Conservation (phyloP, 768 basidiomycete species). For the Hygrophoropsis aurantiaca region DNA sequence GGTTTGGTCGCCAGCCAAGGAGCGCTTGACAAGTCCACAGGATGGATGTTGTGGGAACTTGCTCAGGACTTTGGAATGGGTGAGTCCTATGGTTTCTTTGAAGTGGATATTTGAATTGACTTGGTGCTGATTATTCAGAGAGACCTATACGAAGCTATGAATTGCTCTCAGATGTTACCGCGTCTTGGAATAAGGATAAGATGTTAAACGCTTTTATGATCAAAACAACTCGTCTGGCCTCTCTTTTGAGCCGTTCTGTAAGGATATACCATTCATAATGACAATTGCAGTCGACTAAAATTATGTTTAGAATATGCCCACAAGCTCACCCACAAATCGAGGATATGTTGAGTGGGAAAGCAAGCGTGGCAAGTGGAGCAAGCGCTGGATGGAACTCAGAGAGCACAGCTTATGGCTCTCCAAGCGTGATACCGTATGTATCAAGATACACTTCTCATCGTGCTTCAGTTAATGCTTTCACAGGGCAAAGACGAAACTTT, state of each 20-base stretch:
- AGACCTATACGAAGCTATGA: constrained; percentile 90
- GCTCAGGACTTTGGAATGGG: constrained; percentile 94
- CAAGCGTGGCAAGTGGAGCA: constrained; percentile 94
- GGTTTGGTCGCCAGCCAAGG: constrained; percentile 64
- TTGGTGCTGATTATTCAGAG: constrained; percentile 49
- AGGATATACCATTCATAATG: constrained; percentile 24
- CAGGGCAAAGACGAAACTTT: constrained; percentile 84
- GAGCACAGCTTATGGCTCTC: constrained; percentile 86
- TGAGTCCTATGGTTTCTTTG: constrained; percentile 35
- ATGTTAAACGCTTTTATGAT: constrained; percentile 78
- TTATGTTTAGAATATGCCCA: constrained; percentile 49
- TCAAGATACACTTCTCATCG: constrained; percentile 1
- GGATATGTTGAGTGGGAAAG: constrained; percentile 86
- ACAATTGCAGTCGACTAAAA: constrained; percentile 26
- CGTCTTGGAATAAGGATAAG: constrained; percentile 87
- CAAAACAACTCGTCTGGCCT: constrained; percentile 68
- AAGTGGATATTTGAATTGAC: constrained; percentile 1
- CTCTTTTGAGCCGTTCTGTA: constrained; percentile 58
- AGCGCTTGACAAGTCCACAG: constrained; percentile 59
- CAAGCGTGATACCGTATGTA: constrained; percentile 82
- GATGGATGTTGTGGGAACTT: constrained; percentile 90
- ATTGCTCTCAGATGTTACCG: constrained; percentile 71
- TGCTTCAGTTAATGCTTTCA: constrained; percentile 6
- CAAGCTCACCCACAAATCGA: constrained; percentile 40
- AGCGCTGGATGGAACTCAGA: constrained; percentile 84